Percentiles rank a stretch among this genome's conserved stretches.
Evolutionary conservation across 148 eudicot genomes (phyloP).

Genomic region (Rhododendron ferrugineum): DNA sequence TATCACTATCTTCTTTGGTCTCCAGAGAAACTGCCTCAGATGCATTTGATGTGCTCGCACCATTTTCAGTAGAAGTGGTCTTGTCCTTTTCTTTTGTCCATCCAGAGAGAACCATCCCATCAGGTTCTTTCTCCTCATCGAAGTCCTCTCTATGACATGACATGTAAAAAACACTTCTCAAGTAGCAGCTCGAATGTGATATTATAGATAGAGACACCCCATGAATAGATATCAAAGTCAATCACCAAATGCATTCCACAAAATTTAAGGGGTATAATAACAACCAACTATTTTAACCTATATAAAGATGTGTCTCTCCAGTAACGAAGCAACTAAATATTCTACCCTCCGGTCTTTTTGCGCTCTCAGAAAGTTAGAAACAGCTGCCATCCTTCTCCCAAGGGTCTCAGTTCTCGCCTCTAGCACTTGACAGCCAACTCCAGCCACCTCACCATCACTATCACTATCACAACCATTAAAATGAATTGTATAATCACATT

Average conservation of each 20-base stretch:
- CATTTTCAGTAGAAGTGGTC: slow-evolving; percentile 37
- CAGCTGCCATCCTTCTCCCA: neutral
- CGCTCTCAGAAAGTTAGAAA: neutral
- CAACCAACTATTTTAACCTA: neutral
- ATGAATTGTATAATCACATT: neutral
- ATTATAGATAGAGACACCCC: neutral
- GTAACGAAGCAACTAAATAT: neutral
- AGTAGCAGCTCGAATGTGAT: neutral
- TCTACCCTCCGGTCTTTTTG: neutral
- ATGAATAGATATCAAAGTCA: neutral
- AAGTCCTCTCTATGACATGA: slow-evolving; percentile 67
- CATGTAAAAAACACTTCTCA: neutral
- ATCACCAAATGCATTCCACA: neutral
- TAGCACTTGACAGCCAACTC: neutral
- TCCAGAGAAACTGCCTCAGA: slow-evolving; percentile 25
- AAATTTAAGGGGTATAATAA: neutral
- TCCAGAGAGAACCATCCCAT: slow-evolving; percentile 90
- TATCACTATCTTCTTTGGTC: slow-evolving; percentile 29
- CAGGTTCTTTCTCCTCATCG: slow-evolving; percentile 97
- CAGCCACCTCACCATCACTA: neutral
- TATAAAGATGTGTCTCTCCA: neutral
- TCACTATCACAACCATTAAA: neutral
- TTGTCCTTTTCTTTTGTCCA: slow-evolving; percentile 59
- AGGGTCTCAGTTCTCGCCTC: neutral
- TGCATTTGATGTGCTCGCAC: slow-evolving; percentile 44